These are phyloP conservation scores for Apiospora hydei DNA, from an alignment of 2,329 filamentous ascomycete species.

Conservation along the genomic window DNA sequence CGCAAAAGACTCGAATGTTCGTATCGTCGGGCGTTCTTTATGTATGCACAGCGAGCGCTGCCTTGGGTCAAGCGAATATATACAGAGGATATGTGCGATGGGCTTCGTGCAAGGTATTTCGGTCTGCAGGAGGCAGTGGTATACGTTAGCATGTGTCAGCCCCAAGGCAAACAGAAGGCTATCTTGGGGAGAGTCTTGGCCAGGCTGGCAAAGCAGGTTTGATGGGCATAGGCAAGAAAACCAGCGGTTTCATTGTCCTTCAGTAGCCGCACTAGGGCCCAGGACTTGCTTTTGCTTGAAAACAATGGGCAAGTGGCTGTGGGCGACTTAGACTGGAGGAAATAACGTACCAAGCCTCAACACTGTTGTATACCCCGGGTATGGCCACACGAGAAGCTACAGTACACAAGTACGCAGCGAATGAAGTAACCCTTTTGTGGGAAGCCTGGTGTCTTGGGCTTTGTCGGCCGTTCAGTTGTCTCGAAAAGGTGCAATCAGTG, in stretches of 20 bases:
- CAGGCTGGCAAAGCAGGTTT: conserved; percentile 16
- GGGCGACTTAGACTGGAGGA: background rate
- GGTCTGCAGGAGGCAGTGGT: background rate
- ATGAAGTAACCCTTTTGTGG: conserved; percentile 2
- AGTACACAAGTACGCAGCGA: background rate
- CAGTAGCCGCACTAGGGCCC: background rate
- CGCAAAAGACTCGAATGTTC: background rate
- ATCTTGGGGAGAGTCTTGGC: conserved; percentile 5
- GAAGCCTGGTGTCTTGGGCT: conserved; percentile 2
- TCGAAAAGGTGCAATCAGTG: background rate
- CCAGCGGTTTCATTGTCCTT: conserved; percentile 7
- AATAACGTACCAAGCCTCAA: conserved; percentile 17
- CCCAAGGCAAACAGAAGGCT: conserved; percentile 8
- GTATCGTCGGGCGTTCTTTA: background rate
- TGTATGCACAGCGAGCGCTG: conserved; percentile 13
- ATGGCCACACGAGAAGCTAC: background rate
- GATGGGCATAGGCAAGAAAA: conserved; percentile 14
- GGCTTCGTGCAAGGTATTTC: conserved; percentile 1
- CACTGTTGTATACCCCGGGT: background rate
- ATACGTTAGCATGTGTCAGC: conserved; percentile 10
- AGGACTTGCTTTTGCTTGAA: background rate
- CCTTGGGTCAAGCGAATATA: conserved; percentile 9
- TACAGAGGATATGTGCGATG: conserved; percentile 7
- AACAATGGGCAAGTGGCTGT: background rate
- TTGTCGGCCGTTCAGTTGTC: conserved; percentile 3